These are phyloP conservation scores for Monilinia polystroma DNA, from an alignment of 2,329 filamentous ascomycete species.

Conservation along the genomic window DNA sequence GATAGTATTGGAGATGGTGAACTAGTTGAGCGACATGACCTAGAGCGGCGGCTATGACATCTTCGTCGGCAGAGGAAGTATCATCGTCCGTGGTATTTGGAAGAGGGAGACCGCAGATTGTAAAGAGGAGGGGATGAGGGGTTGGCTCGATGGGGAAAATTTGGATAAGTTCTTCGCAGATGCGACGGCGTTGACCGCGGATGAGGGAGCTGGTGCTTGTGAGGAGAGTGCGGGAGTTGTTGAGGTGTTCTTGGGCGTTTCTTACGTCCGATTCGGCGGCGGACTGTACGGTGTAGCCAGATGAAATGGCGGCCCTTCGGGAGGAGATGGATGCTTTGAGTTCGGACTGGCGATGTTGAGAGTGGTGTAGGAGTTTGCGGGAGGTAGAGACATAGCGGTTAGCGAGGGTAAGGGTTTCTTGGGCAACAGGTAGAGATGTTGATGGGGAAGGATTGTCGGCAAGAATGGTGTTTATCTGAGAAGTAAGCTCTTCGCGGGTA, in stretches of 20 bases:
- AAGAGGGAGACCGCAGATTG: conserved; percentile 73
- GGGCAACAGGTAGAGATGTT: conserved; percentile 49
- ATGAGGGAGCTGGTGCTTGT: conserved; percentile 62
- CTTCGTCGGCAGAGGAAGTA: conserved; percentile 52
- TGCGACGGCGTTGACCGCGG: conserved; percentile 81
- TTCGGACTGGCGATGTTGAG: conserved; percentile 63
- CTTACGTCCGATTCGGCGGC: conserved; percentile 60
- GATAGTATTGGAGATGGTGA: conserved; percentile 76
- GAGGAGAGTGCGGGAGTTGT: conserved; percentile 54
- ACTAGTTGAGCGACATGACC: conserved; percentile 77
- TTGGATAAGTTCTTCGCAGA: conserved; percentile 75
- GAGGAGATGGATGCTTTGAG: conserved; percentile 64
- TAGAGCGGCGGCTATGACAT: conserved; percentile 75
- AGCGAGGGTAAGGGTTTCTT: conserved; percentile 50
- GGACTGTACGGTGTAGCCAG: conserved; percentile 59
- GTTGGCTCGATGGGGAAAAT: conserved; percentile 79
- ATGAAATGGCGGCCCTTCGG: conserved; percentile 65
- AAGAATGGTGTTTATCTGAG: conserved; percentile 70
- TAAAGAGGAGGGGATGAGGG: conserved; percentile 70
- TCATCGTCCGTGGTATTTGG: conserved; percentile 80
- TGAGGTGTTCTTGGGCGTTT: conserved; percentile 59
- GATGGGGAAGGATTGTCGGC: conserved; percentile 42
- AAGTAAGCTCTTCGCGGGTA: conserved; percentile 69
- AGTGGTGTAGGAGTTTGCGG: conserved; percentile 61
- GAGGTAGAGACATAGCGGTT: conserved; percentile 60